phyloP scores from a whole-genome alignment of 2,329 filamentous ascomycete genomes.

The Ampelomyces quisqualis region DNA sequence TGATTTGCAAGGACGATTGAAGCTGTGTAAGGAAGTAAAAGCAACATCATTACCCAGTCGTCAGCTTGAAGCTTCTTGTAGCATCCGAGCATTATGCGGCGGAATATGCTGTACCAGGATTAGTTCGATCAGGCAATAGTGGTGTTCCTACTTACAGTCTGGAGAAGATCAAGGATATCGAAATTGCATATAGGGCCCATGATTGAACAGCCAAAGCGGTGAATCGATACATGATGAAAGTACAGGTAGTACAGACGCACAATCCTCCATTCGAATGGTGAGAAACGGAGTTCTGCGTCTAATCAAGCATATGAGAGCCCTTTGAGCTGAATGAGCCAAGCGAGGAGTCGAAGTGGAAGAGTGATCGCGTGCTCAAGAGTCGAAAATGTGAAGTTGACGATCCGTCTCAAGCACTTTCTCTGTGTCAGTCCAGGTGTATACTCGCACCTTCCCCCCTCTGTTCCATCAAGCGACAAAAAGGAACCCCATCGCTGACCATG shows the following conservation, averaged over 20 bases:
- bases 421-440: slow-evolving; percentile 48
- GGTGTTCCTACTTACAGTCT: slow-evolving; percentile 17
- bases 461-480: background rate
- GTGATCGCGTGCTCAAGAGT: slow-evolving; percentile 1
- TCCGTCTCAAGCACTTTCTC: slow-evolving; percentile 50
- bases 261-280: too few relatives aligned
- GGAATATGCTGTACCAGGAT: slow-evolving; percentile 17
- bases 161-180: slow-evolving; percentile 22
- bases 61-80: slow-evolving; percentile 26
- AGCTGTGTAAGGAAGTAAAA: slow-evolving; percentile 25
- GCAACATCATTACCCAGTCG: slow-evolving; percentile 32
- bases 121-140: too few relatives aligned
- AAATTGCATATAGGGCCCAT: slow-evolving; percentile 27
- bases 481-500: too few relatives aligned
- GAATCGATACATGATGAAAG: slow-evolving; percentile 1
- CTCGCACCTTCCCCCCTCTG: slow-evolving; percentile 36
- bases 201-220: slow-evolving; percentile 23
- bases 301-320: too few relatives aligned
- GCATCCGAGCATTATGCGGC: slow-evolving; percentile 24
- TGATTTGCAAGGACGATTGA: slow-evolving; percentile 20
- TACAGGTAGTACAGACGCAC: too few relatives aligned
- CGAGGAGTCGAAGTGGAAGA: background rate
- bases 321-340: too few relatives aligned
- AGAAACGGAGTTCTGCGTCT: too few relatives aligned
- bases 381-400: slow-evolving; percentile 18